These are phyloP conservation scores for Xylaria sp. DNA, from an alignment of 2,329 filamentous ascomycete species.

Conservation along the genomic window DNA sequence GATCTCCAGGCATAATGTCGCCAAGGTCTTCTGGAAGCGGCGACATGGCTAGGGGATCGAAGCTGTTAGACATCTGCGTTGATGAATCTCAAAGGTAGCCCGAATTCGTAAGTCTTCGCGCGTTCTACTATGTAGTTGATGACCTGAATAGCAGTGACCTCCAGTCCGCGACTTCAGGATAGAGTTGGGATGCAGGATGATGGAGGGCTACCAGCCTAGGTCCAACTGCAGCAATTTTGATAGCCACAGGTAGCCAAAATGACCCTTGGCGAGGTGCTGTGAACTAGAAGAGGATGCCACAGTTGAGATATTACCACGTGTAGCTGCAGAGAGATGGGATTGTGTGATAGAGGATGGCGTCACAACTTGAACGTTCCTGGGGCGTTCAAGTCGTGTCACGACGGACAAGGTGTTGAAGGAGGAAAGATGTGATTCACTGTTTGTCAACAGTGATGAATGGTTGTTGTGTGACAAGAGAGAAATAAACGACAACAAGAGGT, in stretches of 20 bases:
- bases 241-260: neutral
- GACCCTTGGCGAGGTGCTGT: neutral
- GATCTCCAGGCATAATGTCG: neutral
- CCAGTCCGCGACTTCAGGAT: neutral
- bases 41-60: constrained; percentile 9
- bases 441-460: neutral
- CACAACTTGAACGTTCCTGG: neutral
- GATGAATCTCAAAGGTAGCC: neutral
- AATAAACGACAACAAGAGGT: neutral
- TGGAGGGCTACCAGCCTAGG: neutral
- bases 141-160: neutral
- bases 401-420: neutral
- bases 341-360: neutral
- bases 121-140: neutral
- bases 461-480: neutral
- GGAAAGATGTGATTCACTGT: constrained; percentile 3
- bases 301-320: neutral
- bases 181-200: neutral
- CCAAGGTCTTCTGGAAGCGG: neutral
- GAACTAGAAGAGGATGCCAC: neutral
- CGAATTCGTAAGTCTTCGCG: neutral
- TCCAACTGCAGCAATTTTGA: neutral
- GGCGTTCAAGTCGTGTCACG: constrained; percentile 1
- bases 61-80: neutral
- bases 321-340: neutral